phyloP scores from a whole-genome alignment of 2,329 filamentous ascomycete genomes.

The Colletotrichum sp. region DNA sequence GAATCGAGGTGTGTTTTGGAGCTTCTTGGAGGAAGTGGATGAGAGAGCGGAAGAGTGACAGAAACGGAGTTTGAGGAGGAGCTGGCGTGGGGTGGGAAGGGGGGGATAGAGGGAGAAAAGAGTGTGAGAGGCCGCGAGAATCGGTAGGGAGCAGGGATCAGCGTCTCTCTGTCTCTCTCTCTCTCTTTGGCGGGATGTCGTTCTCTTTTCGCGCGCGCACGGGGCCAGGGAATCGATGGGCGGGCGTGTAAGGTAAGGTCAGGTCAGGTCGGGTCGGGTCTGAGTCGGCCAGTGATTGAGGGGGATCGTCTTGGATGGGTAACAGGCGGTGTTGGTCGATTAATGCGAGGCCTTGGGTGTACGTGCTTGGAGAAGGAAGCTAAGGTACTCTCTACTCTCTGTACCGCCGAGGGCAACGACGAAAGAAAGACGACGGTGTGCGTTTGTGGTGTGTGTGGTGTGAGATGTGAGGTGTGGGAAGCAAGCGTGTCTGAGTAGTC shows the following conservation, averaged over 20 bases:
- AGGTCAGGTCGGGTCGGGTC: neutral
- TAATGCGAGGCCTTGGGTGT: neutral
- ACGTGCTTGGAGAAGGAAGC: neutral
- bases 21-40: neutral
- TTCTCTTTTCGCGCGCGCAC: constrained; percentile 7
- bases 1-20: neutral
- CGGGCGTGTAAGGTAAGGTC: neutral
- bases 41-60: constrained; percentile 2
- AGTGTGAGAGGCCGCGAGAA: constrained; percentile 7
- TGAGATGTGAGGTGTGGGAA: neutral
- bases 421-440: neutral
- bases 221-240: neutral
- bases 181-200: neutral
- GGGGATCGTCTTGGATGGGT: constrained; percentile 3
- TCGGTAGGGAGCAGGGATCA: constrained; percentile 13
- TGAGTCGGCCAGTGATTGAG: neutral
- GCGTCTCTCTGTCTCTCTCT: neutral
- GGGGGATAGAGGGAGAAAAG: constrained; percentile 18
- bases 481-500: neutral
- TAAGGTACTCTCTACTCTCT: neutral
- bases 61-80: neutral
- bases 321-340: constrained; percentile 5
- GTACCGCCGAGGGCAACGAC: neutral
- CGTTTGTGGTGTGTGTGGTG: neutral
- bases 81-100: constrained; percentile 5